Evolutionary conservation across 495 filamentous ascomycete genomes (phyloP).

Genomic region (Penicillium chermesinum): DNA sequence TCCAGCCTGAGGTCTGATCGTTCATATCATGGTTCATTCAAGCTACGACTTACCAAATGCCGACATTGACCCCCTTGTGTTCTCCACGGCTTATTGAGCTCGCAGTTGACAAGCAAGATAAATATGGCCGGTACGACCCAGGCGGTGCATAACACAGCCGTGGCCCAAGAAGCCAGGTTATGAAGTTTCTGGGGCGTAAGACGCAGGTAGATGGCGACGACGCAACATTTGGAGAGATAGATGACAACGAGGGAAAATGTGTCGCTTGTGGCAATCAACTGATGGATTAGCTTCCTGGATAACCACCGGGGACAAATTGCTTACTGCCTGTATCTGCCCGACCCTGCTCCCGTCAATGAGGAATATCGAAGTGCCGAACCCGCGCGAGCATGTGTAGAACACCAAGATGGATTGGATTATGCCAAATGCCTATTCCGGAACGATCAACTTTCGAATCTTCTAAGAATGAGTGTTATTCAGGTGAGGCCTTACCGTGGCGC

Average conservation of each 20-base stretch:
- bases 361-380: constrained; percentile 39
- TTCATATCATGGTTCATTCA: background rate
- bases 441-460: background rate
- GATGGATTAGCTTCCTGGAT: constrained; percentile 1
- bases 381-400: constrained; percentile 30
- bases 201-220: constrained; percentile 42
- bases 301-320: background rate
- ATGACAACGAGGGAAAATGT: constrained; percentile 41
- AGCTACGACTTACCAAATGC: constrained; percentile 28
- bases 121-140: constrained; percentile 35
- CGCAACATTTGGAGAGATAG: constrained; percentile 45
- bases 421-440: constrained; percentile 22
- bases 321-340: constrained; percentile 33
- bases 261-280: constrained; percentile 38
- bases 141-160: constrained; percentile 29
- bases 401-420: constrained; percentile 33
- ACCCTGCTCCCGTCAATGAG: constrained; percentile 27
- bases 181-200: constrained; percentile 43
- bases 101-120: constrained; percentile 35
- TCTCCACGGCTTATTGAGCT: constrained; percentile 36
- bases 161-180: constrained; percentile 31
- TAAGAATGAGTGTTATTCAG: too few species aligned
- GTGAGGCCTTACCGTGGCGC: constrained; percentile 29
- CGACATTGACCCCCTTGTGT: constrained; percentile 28
- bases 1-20: too few species aligned